A percentile compares a stretch with the other conserved stretches of the same genome.
phyloP scores from a whole-genome alignment of 1,284 basidiomycete species.

The Kalmanozyma brasiliensis region DNA sequence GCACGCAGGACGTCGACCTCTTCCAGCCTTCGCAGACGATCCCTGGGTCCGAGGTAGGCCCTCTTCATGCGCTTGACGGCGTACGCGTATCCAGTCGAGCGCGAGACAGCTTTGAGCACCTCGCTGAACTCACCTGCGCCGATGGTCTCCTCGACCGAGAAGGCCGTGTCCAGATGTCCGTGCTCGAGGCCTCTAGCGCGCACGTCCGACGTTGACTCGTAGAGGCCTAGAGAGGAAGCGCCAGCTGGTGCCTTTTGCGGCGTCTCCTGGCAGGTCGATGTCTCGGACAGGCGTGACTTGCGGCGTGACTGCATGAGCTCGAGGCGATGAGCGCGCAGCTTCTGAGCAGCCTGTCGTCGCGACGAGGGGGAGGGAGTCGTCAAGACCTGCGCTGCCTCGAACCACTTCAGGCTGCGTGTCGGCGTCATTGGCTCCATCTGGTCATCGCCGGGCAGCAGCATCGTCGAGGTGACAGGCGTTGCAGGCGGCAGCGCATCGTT shows the following conservation, averaged over 20 bases:
- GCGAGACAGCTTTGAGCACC: constrained; percentile 86
- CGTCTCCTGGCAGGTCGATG: constrained; percentile 38
- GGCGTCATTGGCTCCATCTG: constrained; percentile 62
- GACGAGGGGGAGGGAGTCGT: constrained; percentile 60
- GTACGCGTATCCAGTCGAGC: constrained; percentile 75
- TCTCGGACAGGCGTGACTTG: constrained; percentile 40
- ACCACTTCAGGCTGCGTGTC: constrained; percentile 65
- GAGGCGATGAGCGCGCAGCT: constrained; percentile 42
- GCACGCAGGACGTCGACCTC: constrained; percentile 93
- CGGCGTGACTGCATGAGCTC: constrained; percentile 42
- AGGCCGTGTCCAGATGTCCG: constrained; percentile 69
- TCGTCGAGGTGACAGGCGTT: constrained; percentile 24
- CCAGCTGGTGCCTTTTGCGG: constrained; percentile 27
- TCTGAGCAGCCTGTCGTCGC: constrained; percentile 33
- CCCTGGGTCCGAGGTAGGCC: constrained; percentile 87
- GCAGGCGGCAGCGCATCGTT: constrained; percentile 25
- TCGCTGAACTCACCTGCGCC: constrained; percentile 95
- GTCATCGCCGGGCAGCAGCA: constrained; percentile 14
- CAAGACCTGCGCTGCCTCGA: constrained; percentile 58
- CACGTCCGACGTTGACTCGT: constrained; percentile 18
- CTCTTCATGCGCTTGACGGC: constrained; percentile 93
- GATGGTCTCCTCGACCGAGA: constrained; percentile 82
- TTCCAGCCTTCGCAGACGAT: constrained; percentile 85
- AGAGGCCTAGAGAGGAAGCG: neutral
- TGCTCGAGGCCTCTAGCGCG: constrained; percentile 11